These are phyloP conservation scores for Saururus chinensis DNA, from an alignment of 164 flowering plant species.

Conservation along the genomic window DNA sequence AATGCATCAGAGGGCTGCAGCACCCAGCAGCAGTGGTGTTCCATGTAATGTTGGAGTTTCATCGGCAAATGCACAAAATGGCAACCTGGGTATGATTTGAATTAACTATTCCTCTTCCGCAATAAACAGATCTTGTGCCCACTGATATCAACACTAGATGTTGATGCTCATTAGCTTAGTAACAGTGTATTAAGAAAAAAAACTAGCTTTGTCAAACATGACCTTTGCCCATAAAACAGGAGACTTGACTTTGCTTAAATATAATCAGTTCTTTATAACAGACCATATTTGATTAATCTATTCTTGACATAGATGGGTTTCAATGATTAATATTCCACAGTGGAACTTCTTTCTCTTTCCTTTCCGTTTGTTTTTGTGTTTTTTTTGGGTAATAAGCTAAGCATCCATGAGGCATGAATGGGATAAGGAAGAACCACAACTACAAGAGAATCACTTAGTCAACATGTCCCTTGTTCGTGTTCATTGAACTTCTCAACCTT, in stretches of 20 bases:
- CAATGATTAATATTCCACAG: not conserved
- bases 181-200: not conserved
- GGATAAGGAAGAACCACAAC: not conserved
- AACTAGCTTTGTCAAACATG: not conserved
- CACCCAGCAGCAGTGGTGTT: constrained; percentile 13
- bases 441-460: not conserved
- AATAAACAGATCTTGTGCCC: not conserved
- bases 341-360: not conserved
- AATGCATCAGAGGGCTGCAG: constrained; percentile 21
- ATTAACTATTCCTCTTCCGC: not conserved
- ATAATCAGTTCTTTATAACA: not conserved
- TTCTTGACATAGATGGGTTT: not conserved
- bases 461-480: not conserved
- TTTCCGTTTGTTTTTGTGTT: too few species aligned
- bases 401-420: not conserved
- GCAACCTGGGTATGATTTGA: constrained; percentile 20
- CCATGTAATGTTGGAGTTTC: constrained; percentile 15
- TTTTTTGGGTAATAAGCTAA: not conserved
- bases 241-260: not conserved
- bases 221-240: not conserved
- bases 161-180: too few species aligned
- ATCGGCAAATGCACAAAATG: constrained; percentile 12
- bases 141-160: too few species aligned
- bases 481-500: not conserved
- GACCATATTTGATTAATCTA: not conserved